A percentile compares a stretch with the other conserved stretches of the same genome.
phyloP scores from a whole-genome alignment of 805 yeast genomes.

The Maudiozyma serrabonitensis region DNA sequence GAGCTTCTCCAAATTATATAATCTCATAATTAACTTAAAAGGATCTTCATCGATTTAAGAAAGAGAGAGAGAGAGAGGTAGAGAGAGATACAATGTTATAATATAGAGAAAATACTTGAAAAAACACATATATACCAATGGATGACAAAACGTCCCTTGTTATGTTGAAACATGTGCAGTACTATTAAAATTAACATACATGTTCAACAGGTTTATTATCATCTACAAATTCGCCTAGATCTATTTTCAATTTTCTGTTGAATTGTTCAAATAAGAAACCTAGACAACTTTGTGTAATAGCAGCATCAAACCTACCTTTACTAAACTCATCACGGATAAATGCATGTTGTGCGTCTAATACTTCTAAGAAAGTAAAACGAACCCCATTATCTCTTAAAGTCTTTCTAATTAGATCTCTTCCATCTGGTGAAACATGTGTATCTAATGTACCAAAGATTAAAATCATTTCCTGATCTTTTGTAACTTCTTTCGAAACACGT shows the following conservation, averaged over 20 bases:
- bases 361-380: slow-evolving; percentile 61
- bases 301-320: slow-evolving; percentile 78
- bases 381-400: slow-evolving; percentile 49
- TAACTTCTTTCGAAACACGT: slow-evolving; percentile 41
- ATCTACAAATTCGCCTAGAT: slow-evolving; percentile 56
- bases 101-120: no score
- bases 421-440: slow-evolving; percentile 70
- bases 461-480: slow-evolving; percentile 46
- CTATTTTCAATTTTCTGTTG: slow-evolving; percentile 55
- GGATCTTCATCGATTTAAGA: no score
- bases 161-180: no score
- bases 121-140: no score
- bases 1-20: no score
- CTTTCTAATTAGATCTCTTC: slow-evolving; percentile 61
- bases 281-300: slow-evolving; percentile 56
- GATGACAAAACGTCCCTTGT: no score
- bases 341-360: slow-evolving; percentile 76
- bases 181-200: slow-evolving; percentile 39
- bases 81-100: no score
- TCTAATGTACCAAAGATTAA: slow-evolving; percentile 72
- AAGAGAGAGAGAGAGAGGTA: no score
- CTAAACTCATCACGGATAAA: slow-evolving; percentile 70
- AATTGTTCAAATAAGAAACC: slow-evolving; percentile 64
- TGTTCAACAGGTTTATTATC: slow-evolving; percentile 43
- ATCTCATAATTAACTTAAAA: no score